These are phyloP conservation scores for Strobilomyces echinocephalus DNA, from an alignment of 768 basidiomycete genomes.

Conservation along the genomic window DNA sequence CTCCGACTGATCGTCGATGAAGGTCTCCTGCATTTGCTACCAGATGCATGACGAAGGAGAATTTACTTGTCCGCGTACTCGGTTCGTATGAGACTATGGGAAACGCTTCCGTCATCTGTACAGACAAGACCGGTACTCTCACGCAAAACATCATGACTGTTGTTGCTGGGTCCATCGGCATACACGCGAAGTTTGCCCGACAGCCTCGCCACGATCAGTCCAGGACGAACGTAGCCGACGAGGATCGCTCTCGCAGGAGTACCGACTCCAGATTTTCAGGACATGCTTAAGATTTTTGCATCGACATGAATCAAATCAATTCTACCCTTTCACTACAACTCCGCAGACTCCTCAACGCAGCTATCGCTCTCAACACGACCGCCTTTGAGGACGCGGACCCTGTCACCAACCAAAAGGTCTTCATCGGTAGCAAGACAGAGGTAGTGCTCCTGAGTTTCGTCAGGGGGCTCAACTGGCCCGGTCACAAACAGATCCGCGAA, in stretches of 20 bases:
- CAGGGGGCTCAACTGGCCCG: conserved; percentile 71
- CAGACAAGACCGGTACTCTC: conserved; percentile 95
- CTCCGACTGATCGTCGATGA: conserved; percentile 1
- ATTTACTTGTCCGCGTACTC: conserved; percentile 90
- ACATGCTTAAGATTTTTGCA: conserved; percentile 71
- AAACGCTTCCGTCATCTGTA: conserved; percentile 92
- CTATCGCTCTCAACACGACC: conserved; percentile 89
- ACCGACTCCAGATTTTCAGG: conserved; percentile 32
- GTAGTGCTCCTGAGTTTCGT: conserved; percentile 85
- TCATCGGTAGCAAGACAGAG: conserved; percentile 95
- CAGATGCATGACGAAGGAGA: conserved; percentile 95
- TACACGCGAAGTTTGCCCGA: conserved; percentile 91
- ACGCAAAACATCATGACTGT: conserved; percentile 95
- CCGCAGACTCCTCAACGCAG: conserved; percentile 68
- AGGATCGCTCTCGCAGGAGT: conserved; percentile 30
- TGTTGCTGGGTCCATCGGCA: conserved; percentile 91
- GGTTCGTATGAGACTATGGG: conserved; percentile 99
- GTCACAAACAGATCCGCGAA: conserved; percentile 66
- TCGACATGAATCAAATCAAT: conserved; percentile 75
- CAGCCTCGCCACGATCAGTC: conserved; percentile 64
- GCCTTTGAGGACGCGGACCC: conserved; percentile 82
- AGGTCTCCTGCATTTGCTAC: conserved; percentile 96
- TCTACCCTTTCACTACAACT: conserved; percentile 56
- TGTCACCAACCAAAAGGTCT: conserved; percentile 52
- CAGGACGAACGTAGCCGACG: conserved; percentile 68